Base-by-base conservation (phyloP, 2,329 filamentous ascomycete genomes). In the Fusarium palustre region DNA sequence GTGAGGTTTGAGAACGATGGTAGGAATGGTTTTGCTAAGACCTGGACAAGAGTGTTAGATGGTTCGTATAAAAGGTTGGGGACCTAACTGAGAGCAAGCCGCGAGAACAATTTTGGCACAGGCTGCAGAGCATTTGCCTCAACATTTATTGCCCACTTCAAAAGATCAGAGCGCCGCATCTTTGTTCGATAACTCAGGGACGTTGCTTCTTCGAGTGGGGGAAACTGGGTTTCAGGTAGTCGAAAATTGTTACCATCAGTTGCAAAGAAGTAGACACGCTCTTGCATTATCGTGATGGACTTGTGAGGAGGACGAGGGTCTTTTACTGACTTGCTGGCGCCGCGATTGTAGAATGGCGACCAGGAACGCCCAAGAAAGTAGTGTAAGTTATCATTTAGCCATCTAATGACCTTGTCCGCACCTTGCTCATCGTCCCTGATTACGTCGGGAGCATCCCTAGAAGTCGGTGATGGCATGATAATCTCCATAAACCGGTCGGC, bases 401-500 rank as follows among this genome's bases (percentile, higher is more conserved):
- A 80, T 12, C 59, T 46, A 1, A 75, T 59, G 25, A 80, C 73
- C 1, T 78, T 68, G 1, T 80, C 68, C 1, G 76, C 66, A 1
- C 77, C 77, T 0, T 72, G 64, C 1, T 76, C 75, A 5, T 79
- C 72, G 2, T 81, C 71, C 18, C 75, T 78, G 4, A 81, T 59
- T 0, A 76, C 49, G 0, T 64, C 50, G 0, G 79, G 76, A 0
- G 74, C 71, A 3, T 76, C 68, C 4, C 70, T 76, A 1, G 58
- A 61, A 2, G 72, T 76, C 0, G 82, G 78, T 0, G 80, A 80
- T 0, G 88, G 87, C 7, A 89, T 78, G 7, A 82, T 74, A 1
- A 90, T 59, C 55, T 90, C 86, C 2, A 90, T 64, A 46, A 89
- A 89, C 1, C 88, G 81, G 66, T 90, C 87, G 0, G 83, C 76